phyloP scores from a whole-genome alignment of 2,329 filamentous ascomycete genomes.

The Bipolaris sorokiniana region DNA sequence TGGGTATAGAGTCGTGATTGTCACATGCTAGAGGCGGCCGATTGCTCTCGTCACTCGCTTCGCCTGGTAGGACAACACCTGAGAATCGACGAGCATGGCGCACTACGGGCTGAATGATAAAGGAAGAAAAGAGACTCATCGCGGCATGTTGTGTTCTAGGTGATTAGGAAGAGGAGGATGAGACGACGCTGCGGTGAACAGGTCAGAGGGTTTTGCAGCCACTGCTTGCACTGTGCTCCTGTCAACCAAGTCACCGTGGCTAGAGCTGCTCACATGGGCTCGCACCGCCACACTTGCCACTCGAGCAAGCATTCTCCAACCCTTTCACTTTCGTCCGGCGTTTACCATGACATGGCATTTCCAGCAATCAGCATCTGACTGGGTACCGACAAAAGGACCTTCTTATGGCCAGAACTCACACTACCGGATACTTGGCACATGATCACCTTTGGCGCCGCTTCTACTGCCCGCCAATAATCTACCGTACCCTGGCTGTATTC shows the following conservation, averaged over 20 bases:
- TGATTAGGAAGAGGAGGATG: neutral
- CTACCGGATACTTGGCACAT: neutral
- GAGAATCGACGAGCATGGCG: conserved; percentile 50
- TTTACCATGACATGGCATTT: conserved; percentile 3
- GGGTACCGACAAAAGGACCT: conserved; percentile 1
- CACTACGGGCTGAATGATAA: conserved; percentile 50
- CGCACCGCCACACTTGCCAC: conserved; percentile 18
- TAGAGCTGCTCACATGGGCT: conserved; percentile 15
- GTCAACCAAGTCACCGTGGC: conserved; percentile 16
- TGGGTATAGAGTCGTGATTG: conserved; percentile 23
- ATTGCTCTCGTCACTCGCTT: conserved; percentile 23
- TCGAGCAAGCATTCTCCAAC: neutral
- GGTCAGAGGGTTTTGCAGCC: conserved; percentile 3
- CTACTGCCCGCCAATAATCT: conserved; percentile 2
- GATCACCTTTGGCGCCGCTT: conserved; percentile 1
- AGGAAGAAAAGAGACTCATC: conserved; percentile 51
- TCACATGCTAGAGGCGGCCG: conserved; percentile 35
- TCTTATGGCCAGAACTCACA: neutral
- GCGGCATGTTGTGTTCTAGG: conserved; percentile 25
- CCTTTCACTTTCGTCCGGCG: conserved; percentile 11
- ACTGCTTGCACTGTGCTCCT: conserved; percentile 20
- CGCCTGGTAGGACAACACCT: conserved; percentile 25
- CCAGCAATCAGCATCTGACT: conserved; percentile 6
- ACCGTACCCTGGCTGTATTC: conserved; percentile 2
- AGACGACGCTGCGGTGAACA: neutral